Conservation (phyloP, 2,329 filamentous ascomycete genomes). For the Colletotrichum horii region DNA sequence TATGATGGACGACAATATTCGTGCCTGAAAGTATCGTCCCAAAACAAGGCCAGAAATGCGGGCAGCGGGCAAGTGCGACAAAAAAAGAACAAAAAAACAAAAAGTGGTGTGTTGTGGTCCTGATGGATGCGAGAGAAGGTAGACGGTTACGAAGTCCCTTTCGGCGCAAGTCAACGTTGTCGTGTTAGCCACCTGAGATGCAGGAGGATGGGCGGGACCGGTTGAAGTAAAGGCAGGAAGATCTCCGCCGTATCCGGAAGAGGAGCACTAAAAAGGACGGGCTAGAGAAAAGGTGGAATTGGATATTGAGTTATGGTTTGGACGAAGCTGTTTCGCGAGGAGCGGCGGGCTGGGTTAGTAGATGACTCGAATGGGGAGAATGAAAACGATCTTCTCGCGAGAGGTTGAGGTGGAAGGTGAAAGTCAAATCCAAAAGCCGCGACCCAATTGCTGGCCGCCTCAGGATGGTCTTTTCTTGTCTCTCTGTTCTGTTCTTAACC, state of each 20-base stretch:
- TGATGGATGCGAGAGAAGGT: not conserved
- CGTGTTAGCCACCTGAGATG: not conserved
- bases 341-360: not conserved
- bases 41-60: not conserved
- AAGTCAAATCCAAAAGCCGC: not conserved
- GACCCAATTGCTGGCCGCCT: not conserved
- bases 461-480: not conserved
- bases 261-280: not conserved
- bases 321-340: not conserved
- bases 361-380: not conserved
- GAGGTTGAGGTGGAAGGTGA: not conserved
- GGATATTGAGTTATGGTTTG: constrained; percentile 16
- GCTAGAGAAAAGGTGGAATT: not conserved
- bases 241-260: not conserved
- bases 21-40: not conserved
- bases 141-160: not conserved
- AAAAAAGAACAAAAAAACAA: not conserved
- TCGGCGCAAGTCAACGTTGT: not conserved
- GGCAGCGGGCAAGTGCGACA: not conserved
- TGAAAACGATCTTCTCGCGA: not conserved
- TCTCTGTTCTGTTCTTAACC: not conserved
- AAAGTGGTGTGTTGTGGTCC: not conserved
- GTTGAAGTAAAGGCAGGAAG: not conserved
- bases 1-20: not conserved
- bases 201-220: not conserved